Evolutionary conservation across 129 eudicot genomes (phyloP).

Genomic region (Ambrosia artemisiifolia): DNA sequence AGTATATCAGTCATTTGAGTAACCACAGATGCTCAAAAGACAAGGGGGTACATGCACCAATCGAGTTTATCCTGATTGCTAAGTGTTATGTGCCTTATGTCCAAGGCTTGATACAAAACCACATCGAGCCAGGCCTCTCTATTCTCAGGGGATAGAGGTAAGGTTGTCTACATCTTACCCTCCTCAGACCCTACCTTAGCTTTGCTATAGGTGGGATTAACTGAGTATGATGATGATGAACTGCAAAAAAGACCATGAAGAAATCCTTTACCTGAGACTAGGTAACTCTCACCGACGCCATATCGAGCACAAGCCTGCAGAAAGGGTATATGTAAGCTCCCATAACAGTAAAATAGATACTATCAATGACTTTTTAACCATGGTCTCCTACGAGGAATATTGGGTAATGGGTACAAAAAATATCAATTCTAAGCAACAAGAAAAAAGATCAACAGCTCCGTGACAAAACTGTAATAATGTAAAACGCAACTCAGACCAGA

Average conservation of each 20-base stretch:
- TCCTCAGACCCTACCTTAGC: no score
- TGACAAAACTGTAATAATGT: conserved; percentile 5
- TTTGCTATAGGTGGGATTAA: no score
- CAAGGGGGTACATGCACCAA: no score
- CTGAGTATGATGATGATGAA: no score
- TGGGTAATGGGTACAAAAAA: not conserved
- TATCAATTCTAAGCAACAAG: not conserved
- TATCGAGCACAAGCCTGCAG: conserved; percentile 29
- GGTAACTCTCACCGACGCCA: conserved; percentile 61
- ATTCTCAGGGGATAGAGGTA: no score
- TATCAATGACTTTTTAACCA: not conserved
- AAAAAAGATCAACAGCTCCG: not conserved
- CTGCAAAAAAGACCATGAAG: not conserved
- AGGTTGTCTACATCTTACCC: no score
- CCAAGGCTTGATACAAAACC: no score
- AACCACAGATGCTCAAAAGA: not conserved
- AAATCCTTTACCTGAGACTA: conserved; percentile 56
- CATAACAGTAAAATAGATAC: not conserved
- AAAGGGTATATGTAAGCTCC: conserved; percentile 6
- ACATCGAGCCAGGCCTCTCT: no score
- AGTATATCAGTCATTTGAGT: not conserved
- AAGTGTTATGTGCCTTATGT: no score
- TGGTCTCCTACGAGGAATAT: not conserved
- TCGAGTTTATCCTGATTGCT: no score
- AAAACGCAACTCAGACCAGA: not conserved